These are phyloP conservation scores for Ogataea minuta DNA, from an alignment of 805 yeast genomes.

Conservation along the genomic window DNA sequence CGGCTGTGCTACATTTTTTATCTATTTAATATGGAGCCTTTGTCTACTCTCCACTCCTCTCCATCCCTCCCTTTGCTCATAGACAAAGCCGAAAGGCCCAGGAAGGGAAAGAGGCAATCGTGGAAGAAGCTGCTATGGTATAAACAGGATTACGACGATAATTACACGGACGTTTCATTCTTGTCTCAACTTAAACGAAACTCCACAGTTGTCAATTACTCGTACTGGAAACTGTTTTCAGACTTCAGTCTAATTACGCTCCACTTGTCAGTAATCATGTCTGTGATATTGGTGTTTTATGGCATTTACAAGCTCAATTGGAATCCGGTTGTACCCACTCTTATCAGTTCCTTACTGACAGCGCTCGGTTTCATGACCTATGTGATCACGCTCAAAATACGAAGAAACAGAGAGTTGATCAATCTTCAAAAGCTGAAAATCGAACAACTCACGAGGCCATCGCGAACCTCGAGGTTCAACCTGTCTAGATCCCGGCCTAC, in stretches of 20 bases:
- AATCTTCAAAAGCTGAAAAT: slow-evolving; percentile 29
- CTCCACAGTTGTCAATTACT: slow-evolving; percentile 66
- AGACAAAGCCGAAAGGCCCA: slow-evolving; percentile 1
- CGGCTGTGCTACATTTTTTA: neutral
- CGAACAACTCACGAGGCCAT: slow-evolving; percentile 24
- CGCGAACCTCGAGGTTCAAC: slow-evolving; percentile 18
- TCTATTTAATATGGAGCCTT: slow-evolving; percentile 3
- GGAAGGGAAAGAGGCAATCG: slow-evolving; percentile 30
- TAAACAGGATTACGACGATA: slow-evolving; percentile 85
- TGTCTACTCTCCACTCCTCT: neutral
- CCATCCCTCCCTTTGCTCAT: slow-evolving; percentile 1
- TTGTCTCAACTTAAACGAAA: slow-evolving; percentile 77
- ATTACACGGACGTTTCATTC: slow-evolving; percentile 80
- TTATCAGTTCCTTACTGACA: slow-evolving; percentile 34
- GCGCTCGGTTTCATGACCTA: slow-evolving; percentile 37
- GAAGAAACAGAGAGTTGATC: slow-evolving; percentile 31
- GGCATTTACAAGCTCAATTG: slow-evolving; percentile 52
- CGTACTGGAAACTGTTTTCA: slow-evolving; percentile 60
- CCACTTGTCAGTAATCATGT: slow-evolving; percentile 61
- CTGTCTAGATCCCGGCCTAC: slow-evolving; percentile 23
- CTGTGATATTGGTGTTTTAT: slow-evolving; percentile 66
- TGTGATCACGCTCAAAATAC: slow-evolving; percentile 28
- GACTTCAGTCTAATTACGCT: slow-evolving; percentile 68
- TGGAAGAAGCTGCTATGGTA: slow-evolving; percentile 90
- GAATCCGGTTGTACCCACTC: slow-evolving; percentile 47